phyloP scores from a whole-genome alignment of 257 asterid species.

The Penstemon eatonii region DNA sequence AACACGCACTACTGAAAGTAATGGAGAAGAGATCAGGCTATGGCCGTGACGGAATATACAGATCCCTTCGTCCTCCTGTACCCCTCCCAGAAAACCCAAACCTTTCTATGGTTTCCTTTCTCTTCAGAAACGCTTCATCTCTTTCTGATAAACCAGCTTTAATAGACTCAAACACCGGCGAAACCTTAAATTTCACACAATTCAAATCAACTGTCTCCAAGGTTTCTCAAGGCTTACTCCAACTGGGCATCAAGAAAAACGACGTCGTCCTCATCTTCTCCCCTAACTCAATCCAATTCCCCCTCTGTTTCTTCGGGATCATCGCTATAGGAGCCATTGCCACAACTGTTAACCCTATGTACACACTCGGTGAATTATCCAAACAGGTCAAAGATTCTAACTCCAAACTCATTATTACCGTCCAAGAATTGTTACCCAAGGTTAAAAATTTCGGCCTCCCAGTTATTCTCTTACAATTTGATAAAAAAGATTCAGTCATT shows the following conservation, averaged over 20 bases:
- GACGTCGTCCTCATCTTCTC: neutral
- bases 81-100: neutral
- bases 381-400: neutral
- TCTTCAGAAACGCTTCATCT: neutral
- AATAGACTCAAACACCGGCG: neutral
- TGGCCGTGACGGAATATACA: neutral
- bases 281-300: neutral
- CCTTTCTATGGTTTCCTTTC: neutral
- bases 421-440: neutral
- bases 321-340: neutral
- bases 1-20: too few species aligned
- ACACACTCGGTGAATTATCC: neutral
- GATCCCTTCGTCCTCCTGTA: neutral
- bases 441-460: neutral
- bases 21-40: too few species aligned
- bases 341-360: neutral
- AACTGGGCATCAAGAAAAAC: neutral
- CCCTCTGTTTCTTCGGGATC: neutral
- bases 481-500: slow-evolving; percentile 4
- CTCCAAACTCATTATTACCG: neutral
- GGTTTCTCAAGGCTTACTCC: neutral
- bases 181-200: neutral
- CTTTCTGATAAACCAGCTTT: neutral
- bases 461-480: neutral
- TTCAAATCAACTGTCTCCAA: neutral